phyloP scores from a whole-genome alignment of 2,329 filamentous ascomycete genomes.

The Ascochyta clinopodiicola region DNA sequence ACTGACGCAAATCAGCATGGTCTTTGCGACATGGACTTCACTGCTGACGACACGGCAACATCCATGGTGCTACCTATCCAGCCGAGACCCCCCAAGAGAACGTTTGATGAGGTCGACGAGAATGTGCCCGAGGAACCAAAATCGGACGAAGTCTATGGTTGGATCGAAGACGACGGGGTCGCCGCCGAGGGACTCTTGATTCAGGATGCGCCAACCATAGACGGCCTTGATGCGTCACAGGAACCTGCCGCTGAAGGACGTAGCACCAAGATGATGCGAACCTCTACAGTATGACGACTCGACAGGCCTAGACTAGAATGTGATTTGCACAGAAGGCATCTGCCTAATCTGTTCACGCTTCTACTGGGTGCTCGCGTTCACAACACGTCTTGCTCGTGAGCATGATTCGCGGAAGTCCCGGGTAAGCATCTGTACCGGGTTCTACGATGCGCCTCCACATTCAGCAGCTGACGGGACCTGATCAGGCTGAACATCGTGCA shows the following conservation, averaged over 20 bases:
- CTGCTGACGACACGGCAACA: constrained; percentile 40
- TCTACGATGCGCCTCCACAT: neutral
- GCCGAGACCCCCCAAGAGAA: constrained; percentile 63
- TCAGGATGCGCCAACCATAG: constrained; percentile 32
- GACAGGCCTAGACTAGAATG: neutral
- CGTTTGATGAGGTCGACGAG: constrained; percentile 61
- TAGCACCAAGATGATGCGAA: constrained; percentile 36
- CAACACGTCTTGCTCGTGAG: neutral
- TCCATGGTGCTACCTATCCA: constrained; percentile 27
- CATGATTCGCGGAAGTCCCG: neutral
- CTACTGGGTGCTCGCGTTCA: neutral
- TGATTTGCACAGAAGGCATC: neutral
- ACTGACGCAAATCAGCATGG: constrained; percentile 39
- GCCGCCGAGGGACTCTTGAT: constrained; percentile 50
- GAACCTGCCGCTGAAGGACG: constrained; percentile 29
- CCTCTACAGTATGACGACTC: constrained; percentile 26
- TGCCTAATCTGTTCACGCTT: constrained; percentile 5
- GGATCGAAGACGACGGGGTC: constrained; percentile 68
- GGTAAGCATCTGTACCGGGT: constrained; percentile 12
- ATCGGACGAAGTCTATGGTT: constrained; percentile 73
- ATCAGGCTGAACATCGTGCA: constrained; percentile 24
- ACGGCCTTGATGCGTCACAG: constrained; percentile 20
- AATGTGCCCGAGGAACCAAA: constrained; percentile 67
- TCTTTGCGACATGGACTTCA: constrained; percentile 40
- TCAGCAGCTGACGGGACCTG: constrained; percentile 18